phyloP scores from a whole-genome alignment of 1,139 yeast species.

The Pichia sp. region DNA sequence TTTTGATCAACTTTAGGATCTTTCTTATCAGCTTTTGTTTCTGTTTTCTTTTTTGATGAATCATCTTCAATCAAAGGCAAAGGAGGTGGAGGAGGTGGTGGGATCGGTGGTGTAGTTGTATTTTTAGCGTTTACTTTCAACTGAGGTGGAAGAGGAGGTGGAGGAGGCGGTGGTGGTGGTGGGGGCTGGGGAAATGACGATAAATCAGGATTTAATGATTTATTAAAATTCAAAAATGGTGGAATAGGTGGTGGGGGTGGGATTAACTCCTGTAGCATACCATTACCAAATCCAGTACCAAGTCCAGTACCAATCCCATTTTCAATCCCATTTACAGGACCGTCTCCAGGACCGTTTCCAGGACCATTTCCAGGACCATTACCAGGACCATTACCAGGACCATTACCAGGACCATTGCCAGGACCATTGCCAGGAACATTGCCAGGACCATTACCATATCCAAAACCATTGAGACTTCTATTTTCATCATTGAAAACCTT shows the following conservation, averaged over 20 bases:
- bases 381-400: not conserved
- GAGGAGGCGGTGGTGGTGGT: slow-evolving; percentile 4
- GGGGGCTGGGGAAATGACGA: not conserved
- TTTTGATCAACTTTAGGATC: not conserved
- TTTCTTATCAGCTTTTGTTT: not conserved
- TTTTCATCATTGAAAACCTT: slow-evolving; percentile 8
- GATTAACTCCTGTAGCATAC: not conserved
- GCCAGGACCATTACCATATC: slow-evolving; percentile 4
- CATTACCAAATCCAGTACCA: not conserved
- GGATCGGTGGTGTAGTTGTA: slow-evolving; percentile 1
- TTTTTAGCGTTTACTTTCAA: not conserved
- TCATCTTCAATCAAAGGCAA: slow-evolving; percentile 8
- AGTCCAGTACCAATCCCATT: not conserved
- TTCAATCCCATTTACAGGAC: not conserved
- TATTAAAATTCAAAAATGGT: slow-evolving; percentile 2
- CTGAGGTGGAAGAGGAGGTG: slow-evolving; percentile 1
- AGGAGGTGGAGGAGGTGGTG: not conserved
- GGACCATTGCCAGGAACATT: not conserved
- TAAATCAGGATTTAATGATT: not conserved
- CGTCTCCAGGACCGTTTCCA: not conserved
- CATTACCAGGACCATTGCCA: slow-evolving; percentile 5
- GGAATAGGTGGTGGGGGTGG: slow-evolving; percentile 4
- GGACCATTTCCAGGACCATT: slow-evolving; percentile 5
- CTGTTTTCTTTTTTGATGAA: not conserved
- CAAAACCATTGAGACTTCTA: slow-evolving; percentile 7